A percentile compares a stretch with the other conserved stretches of the same genome.
Conservation (phyloP, 768 basidiomycete genomes). For the Naganishia vaughanmartiniae region DNA sequence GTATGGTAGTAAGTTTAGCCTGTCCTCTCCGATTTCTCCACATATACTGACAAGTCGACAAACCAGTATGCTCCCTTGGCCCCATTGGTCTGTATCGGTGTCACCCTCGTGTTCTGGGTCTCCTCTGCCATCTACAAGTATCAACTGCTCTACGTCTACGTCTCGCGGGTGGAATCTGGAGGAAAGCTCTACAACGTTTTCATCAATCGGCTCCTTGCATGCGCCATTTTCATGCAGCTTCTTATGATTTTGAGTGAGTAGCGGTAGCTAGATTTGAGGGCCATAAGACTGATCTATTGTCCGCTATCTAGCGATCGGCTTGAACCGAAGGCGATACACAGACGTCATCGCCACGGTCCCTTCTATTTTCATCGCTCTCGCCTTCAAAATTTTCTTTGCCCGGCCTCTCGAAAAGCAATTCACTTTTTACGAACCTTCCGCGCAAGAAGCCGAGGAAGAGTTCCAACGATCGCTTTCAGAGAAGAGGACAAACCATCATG, state of each 20-base stretch:
- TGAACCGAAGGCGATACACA: conserved; percentile 67
- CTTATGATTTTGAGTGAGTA: conserved; percentile 67
- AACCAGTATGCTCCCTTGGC: conserved; percentile 81
- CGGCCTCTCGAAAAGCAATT: conserved; percentile 67
- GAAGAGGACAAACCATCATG: conserved; percentile 73
- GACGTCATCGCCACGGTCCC: conserved; percentile 75
- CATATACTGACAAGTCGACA: neutral
- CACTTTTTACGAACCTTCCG: conserved; percentile 76
- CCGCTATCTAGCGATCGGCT: conserved; percentile 67
- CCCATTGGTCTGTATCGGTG: conserved; percentile 80
- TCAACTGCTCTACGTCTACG: conserved; percentile 82
- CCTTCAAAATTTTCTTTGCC: conserved; percentile 81
- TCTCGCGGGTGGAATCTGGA: conserved; percentile 85
- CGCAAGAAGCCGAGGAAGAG: conserved; percentile 61
- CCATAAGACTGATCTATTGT: conserved; percentile 29
- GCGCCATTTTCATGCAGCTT: conserved; percentile 77
- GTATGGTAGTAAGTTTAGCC: conserved; percentile 58
- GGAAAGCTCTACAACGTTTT: conserved; percentile 94
- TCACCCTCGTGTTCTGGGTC: conserved; percentile 78
- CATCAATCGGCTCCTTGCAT: conserved; percentile 78
- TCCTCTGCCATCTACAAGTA: conserved; percentile 70
- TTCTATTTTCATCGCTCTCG: conserved; percentile 71
- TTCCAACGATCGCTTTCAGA: conserved; percentile 61
- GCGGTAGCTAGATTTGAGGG: conserved; percentile 6
- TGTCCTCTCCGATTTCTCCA: neutral